Evolutionary conservation across 768 basidiomycete species (phyloP).

Genomic region (Tulasnella sp.): DNA sequence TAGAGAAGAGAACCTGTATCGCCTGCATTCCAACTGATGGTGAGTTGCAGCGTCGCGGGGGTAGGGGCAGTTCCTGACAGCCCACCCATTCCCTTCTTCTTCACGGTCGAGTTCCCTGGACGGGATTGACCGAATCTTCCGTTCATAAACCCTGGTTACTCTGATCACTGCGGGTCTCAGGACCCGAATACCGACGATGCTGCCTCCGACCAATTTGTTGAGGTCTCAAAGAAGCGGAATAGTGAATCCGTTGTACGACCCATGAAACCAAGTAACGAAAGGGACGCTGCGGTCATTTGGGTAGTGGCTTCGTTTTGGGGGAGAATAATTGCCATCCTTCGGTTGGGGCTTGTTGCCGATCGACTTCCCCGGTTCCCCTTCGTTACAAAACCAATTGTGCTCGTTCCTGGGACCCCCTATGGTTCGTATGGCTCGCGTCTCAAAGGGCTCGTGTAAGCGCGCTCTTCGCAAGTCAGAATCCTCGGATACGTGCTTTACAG

Average conservation of each 20-base stretch:
- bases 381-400: background rate
- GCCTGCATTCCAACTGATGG: background rate
- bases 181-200: background rate
- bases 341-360: too few species aligned
- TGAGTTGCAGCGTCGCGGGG: too few species aligned
- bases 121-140: background rate
- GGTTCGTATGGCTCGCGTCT: background rate
- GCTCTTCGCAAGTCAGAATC: background rate
- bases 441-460: background rate
- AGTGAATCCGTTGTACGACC: background rate
- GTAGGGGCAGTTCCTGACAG: too few species aligned
- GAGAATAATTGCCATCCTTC: too few species aligned
- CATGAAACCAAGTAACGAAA: background rate
- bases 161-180: background rate
- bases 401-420: background rate
- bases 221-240: background rate
- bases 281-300: background rate
- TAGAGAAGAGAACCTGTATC: too few species aligned
- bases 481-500: background rate
- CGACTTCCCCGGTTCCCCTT: background rate
- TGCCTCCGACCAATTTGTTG: background rate
- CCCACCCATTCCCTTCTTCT: too few species aligned
- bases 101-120: too few species aligned
- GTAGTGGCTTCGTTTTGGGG: background rate
- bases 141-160: background rate